Conservation (phyloP, 2,329 filamentous ascomycete species). For the Colletotrichum coccodes region DNA sequence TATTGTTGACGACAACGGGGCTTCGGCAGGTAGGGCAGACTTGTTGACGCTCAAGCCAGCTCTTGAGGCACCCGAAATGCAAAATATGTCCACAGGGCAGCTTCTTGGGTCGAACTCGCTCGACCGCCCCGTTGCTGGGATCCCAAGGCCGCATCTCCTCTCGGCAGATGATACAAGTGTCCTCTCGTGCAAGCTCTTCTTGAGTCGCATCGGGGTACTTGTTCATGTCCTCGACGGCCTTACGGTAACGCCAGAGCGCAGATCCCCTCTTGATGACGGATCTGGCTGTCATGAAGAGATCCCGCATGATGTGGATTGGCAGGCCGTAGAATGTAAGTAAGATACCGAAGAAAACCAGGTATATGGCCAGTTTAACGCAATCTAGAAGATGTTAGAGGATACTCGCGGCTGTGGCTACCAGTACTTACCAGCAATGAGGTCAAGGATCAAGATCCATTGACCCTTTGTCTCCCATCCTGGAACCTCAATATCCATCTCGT, state of each 20-base stretch:
- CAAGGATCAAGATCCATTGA: conserved; percentile 88
- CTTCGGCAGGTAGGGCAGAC: conserved; percentile 94
- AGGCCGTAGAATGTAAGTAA: conserved; percentile 94
- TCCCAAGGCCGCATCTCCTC: conserved; percentile 93
- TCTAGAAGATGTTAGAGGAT: conserved; percentile 61
- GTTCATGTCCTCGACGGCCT: conserved; percentile 95
- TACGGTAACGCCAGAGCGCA: conserved; percentile 89
- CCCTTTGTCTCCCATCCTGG: conserved; percentile 97
- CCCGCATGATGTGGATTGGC: conserved; percentile 95
- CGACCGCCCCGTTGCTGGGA: conserved; percentile 71
- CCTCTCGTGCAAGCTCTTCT: conserved; percentile 85
- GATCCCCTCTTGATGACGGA: conserved; percentile 92
- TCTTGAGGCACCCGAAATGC: conserved; percentile 93
- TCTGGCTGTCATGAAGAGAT: conserved; percentile 92
- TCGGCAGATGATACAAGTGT: conserved; percentile 97
- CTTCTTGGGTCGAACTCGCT: conserved; percentile 91
- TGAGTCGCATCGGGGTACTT: conserved; percentile 89
- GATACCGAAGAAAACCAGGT: conserved; percentile 91
- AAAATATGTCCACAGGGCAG: conserved; percentile 95
- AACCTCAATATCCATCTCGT: conserved; percentile 94
- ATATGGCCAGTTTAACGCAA: conserved; percentile 90
- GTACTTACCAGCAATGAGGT: conserved; percentile 79
- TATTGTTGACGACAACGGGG: conserved; percentile 74
- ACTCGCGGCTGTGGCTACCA: background rate
- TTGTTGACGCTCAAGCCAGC: conserved; percentile 97